Conservation (phyloP, 139 green algal species). For the Mesostigma viride region DNA sequence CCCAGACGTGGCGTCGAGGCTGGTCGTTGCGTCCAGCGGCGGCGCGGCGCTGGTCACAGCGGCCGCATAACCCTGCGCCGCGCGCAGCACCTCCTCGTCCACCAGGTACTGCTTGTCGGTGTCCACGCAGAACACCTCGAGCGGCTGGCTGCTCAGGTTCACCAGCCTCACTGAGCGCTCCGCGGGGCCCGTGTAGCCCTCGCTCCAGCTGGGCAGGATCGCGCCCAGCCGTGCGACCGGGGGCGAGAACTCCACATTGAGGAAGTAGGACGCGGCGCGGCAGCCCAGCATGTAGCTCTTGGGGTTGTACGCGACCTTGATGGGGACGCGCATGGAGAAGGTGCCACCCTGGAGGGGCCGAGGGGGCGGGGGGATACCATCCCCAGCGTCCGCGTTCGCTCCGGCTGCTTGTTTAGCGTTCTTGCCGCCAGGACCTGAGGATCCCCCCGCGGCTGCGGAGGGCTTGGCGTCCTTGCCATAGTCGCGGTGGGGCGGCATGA, state of each 20-base stretch:
- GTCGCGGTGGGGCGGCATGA: no score
- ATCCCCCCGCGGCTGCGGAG: no score
- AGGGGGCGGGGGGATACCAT: no score
- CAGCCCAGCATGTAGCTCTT: conserved; percentile 31
- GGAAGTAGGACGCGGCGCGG: conserved; percentile 35
- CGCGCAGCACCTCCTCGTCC: conserved; percentile 51
- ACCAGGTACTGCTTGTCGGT: conserved; percentile 51
- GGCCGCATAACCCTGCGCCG: conserved; percentile 26
- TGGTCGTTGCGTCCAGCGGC: no score
- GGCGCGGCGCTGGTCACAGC: background rate
- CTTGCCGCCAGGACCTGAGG: no score
- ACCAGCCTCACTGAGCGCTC: conserved; percentile 36
- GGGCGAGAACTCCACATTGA: conserved; percentile 37
- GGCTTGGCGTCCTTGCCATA: no score
- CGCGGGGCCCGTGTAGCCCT: no score
- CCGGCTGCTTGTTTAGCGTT: no score
- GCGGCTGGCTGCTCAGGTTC: conserved; percentile 45
- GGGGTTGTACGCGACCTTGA: conserved; percentile 51
- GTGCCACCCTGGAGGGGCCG: no score
- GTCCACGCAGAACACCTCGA: conserved; percentile 60
- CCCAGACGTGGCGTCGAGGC: no score
- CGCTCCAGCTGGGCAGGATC: conserved; percentile 51
- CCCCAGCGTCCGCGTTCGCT: no score
- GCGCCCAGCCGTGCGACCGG: conserved; percentile 44
- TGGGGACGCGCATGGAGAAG: no score